Evolutionary conservation across 345 rosid genomes (phyloP), one percentile per base, ranked within the genome.

Genomic region (Sisymbrium altissimum): DNA sequence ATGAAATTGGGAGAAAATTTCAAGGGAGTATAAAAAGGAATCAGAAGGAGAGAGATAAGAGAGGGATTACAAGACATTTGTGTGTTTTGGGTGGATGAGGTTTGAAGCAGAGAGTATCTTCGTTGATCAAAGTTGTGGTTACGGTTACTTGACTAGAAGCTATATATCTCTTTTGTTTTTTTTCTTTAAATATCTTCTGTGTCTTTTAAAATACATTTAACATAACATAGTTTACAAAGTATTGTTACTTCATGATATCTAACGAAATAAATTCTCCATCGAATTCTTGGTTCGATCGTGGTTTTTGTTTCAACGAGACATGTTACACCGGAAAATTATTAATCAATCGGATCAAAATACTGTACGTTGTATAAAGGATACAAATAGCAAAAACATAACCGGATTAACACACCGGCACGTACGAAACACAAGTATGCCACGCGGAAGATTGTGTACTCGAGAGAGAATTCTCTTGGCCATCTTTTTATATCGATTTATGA

Each of bases 11-110:
- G 73, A 48, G 38, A 30, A 52, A 66, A 30, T 32, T 0, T 23
- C 30, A 30, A 45, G 65, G 68, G 18, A 58, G 1, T 57, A 71
- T 71, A 40, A 69, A 32, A 66, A 58, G 64, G 80, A 65, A 77
- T 30, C 68, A 49, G 13, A 49, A 58, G 68, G 19, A 65, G 72
- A 77, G 4, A 71, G 80, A 77, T 71, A 77, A 77, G 80, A 77
- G 62, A 58, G 65, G 55, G 65, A 64, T 18, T 55, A 13, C 6
- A 76, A 69, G 75, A 71, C 72, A 77, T 64, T 49, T 44, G 63
- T 25, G 63, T 77, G 48, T 56, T n/a, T 71, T 77, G 80, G 66
- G 80, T 77, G 80, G 80, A 56, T 50, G 61, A 70, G 80, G 72
- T 77, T 75, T 56, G 55, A 76, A 76, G 61, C 54, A 63, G 45